Evolutionary conservation across 2,329 filamentous ascomycete species (phyloP), one percentile per base, ranked within the genome.

Genomic region (Didymella pinodella): DNA sequence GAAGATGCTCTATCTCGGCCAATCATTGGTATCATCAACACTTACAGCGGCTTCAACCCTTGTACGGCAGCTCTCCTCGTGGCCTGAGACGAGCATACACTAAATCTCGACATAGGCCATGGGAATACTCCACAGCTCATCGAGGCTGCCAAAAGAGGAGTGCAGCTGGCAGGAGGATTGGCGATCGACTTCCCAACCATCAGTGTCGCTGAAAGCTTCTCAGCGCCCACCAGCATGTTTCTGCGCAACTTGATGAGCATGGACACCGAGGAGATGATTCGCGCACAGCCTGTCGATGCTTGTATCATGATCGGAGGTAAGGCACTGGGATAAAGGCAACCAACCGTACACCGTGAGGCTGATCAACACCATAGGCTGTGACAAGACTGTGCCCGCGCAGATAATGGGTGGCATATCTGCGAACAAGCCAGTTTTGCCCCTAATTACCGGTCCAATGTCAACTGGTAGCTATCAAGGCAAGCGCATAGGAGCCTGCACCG

Each of bases 261-360:
- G 87, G 90, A 92, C 69, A 92, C 90, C 0, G 90, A 92, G 73
- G 89, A 92, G 78, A 92, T 92, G 89, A 87, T 91, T 52, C 80
- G 80, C 43, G 89, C 88, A 0, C 89, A 92, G 74, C 89, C 89
- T 0, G 81, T 89, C 16, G 89, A 92, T 75, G 86, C 87, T 0
- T 85, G 86, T 10, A 82, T 90, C 14, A 80, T 89, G 63, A 88
- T 91, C 65, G 89, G 89, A 47, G 88, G 87, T 86, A 56, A 56
- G 36, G 28, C 8, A 5, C 12, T 26, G 8, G 1, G 3, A 26
- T n/a, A 8, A 1, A 18, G 2, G 8, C 3, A 36, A 14, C 4
- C 3, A 36, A 14, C 4, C 1, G 14, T 14, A 1, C 6, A 18
- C 3, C 11, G 7, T n/a, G 20, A 34, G 28, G 11, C 29, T 48